These are phyloP conservation scores for Prunus mume DNA, from an alignment of 306 rosid species.

Conservation along the genomic window DNA sequence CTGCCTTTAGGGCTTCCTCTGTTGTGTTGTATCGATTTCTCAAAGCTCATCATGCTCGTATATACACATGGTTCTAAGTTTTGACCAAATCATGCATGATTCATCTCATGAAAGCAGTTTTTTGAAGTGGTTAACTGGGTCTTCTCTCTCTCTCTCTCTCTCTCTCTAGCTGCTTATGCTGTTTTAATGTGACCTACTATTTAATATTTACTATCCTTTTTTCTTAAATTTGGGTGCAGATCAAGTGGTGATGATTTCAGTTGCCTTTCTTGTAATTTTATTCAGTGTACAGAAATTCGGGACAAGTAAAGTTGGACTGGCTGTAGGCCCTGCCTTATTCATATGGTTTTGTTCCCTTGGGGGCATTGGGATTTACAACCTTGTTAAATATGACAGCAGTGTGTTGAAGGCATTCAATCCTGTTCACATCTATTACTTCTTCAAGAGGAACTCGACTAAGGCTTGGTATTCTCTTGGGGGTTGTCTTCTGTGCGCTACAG, in stretches of 20 bases:
- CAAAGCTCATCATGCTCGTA: neutral
- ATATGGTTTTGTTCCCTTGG: slow-evolving; percentile 95
- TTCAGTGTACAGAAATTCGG: slow-evolving; percentile 96
- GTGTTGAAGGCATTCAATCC: slow-evolving; percentile 93
- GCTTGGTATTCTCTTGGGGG: slow-evolving; percentile 99
- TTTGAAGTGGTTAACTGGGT: neutral
- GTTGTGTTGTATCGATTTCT: neutral
- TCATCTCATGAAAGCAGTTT: neutral
- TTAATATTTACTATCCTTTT: slow-evolving; percentile 12
- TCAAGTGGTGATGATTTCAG: slow-evolving; percentile 86
- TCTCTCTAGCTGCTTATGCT: neutral
- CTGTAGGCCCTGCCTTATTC: slow-evolving; percentile 91
- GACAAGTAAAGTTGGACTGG: slow-evolving; percentile 93
- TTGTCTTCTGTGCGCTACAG: slow-evolving; percentile 95
- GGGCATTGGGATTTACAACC: slow-evolving; percentile 80
- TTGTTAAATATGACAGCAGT: slow-evolving; percentile 63
- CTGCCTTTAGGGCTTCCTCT: neutral
- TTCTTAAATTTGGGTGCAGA: slow-evolving; percentile 50
- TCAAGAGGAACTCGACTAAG: slow-evolving; percentile 88
- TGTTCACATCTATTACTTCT: slow-evolving; percentile 78
- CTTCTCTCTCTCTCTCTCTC: too few species aligned
- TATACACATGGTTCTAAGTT: neutral
- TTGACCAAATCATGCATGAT: neutral
- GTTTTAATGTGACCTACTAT: neutral
- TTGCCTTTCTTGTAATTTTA: slow-evolving; percentile 73